Evolutionary conservation across 441 rosid genomes (phyloP).

Genomic region (Bruguiera hainesii): DNA sequence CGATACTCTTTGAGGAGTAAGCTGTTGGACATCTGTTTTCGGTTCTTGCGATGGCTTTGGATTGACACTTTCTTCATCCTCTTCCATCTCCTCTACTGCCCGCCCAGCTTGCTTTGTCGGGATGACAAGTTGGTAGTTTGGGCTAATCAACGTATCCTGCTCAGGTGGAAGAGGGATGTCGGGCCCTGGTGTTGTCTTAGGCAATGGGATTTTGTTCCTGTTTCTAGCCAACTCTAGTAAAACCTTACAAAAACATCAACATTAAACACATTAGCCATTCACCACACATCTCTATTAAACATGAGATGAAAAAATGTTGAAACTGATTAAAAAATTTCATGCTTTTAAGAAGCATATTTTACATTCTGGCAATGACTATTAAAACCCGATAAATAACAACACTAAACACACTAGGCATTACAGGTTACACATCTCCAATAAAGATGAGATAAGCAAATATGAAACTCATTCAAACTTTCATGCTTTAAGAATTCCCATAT

Average conservation of each 20-base stretch:
- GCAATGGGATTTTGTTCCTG: constrained; percentile 83
- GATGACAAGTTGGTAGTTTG: constrained; percentile 71
- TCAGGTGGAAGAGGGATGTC: constrained; percentile 83
- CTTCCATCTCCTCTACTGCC: constrained; percentile 69
- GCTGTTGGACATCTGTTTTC: constrained; percentile 35
- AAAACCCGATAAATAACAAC: neutral
- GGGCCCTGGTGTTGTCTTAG: constrained; percentile 62
- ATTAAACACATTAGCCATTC: neutral
- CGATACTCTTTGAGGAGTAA: constrained; percentile 64
- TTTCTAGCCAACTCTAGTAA: constrained; percentile 69
- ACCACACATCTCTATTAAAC: neutral
- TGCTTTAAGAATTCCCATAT: too few species aligned
- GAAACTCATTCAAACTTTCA: too few species aligned
- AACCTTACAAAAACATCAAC: constrained; percentile 40
- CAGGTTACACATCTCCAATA: neutral
- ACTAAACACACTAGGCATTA: neutral
- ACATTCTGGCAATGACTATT: too few species aligned
- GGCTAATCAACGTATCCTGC: constrained; percentile 67
- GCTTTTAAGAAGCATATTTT: neutral
- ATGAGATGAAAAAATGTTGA: neutral
- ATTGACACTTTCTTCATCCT: constrained; percentile 59
- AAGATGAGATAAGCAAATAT: neutral
- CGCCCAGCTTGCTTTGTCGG: constrained; percentile 53
- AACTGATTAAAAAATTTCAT: neutral
- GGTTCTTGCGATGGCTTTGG: constrained; percentile 50